phyloP scores from a whole-genome alignment of 129 eudicot genomes.

The Gnaphalium uliginosum region DNA sequence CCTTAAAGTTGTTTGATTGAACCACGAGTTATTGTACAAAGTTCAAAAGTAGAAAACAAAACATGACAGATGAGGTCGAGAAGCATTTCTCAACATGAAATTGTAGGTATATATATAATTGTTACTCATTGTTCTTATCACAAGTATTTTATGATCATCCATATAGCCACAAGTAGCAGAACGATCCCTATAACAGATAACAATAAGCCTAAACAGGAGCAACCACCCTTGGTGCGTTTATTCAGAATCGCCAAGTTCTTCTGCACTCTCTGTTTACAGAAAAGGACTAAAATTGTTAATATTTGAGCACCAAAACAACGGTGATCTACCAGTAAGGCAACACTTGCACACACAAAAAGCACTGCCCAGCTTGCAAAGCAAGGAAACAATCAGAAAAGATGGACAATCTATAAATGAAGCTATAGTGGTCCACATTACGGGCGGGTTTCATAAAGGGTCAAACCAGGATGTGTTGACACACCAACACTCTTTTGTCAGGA shows the following conservation, averaged over 20 bases:
- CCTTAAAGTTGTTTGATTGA: slow-evolving; percentile 2
- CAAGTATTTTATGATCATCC: slow-evolving; percentile 55
- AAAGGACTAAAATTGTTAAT: neutral
- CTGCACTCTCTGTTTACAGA: slow-evolving; percentile 61
- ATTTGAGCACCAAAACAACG: neutral
- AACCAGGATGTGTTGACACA: neutral
- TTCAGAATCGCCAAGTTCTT: slow-evolving; percentile 68
- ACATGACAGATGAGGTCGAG: slow-evolving; percentile 8
- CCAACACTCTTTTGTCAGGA: neutral
- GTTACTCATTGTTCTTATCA: slow-evolving; percentile 28
- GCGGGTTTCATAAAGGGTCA: neutral
- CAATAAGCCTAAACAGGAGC: slow-evolving; percentile 72
- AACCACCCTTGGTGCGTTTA: slow-evolving; percentile 71
- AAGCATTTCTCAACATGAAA: slow-evolving; percentile 17
- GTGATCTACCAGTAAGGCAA: slow-evolving; percentile 9
- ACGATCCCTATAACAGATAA: slow-evolving; percentile 55
- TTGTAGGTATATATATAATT: neutral
- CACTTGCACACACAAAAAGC: neutral
- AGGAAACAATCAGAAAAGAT: neutral
- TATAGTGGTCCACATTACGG: neutral
- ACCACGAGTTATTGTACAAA: slow-evolving; percentile 20
- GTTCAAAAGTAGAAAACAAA: slow-evolving; percentile 10
- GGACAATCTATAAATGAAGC: neutral
- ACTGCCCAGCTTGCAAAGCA: neutral
- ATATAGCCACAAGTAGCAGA: slow-evolving; percentile 49